Evolutionary conservation across 192 early-diverging fungal genomes (phyloP).

Genomic region (Phycomyces nitens): DNA sequence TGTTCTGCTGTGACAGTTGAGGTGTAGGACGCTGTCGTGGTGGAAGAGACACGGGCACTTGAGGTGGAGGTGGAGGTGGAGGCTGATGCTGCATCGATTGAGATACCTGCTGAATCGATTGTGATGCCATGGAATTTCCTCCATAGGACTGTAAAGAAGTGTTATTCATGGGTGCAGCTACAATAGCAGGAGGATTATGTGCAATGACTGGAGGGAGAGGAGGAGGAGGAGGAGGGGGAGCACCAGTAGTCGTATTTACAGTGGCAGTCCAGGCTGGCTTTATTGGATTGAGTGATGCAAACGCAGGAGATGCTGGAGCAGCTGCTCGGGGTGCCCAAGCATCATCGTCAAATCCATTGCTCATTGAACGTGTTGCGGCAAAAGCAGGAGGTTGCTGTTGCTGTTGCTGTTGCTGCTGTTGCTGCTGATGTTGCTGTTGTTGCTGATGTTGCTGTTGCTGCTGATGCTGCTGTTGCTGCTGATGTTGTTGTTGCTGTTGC

Average conservation of each 20-base stretch:
- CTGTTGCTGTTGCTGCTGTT: background rate
- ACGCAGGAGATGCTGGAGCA: conserved; percentile 18
- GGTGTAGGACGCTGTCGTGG: conserved; percentile 11
- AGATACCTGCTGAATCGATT: conserved; percentile 16
- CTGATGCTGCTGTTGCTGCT: background rate
- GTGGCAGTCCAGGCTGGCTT: background rate
- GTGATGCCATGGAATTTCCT: conserved; percentile 13
- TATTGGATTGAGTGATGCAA: background rate
- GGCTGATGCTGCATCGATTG: conserved; percentile 7
- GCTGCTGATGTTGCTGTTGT: background rate
- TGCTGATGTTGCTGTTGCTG: background rate
- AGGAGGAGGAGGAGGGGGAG: conserved; percentile 9
- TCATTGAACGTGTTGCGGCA: background rate
- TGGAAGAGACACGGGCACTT: conserved; percentile 11
- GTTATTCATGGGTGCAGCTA: background rate
- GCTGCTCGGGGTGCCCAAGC: conserved; percentile 46
- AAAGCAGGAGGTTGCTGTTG: background rate
- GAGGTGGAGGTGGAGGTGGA: conserved; percentile 4
- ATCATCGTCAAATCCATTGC: conserved; percentile 50
- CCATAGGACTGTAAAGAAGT: conserved; percentile 23
- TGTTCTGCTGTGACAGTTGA: conserved; percentile 14
- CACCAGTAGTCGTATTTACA: background rate
- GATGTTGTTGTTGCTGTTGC: background rate
- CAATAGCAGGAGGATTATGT: background rate
- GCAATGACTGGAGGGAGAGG: background rate